Percentiles rank a stretch among this genome's conserved stretches.
Evolutionary conservation across 345 rosid species (phyloP).

Genomic region (Cardamine occulta): DNA sequence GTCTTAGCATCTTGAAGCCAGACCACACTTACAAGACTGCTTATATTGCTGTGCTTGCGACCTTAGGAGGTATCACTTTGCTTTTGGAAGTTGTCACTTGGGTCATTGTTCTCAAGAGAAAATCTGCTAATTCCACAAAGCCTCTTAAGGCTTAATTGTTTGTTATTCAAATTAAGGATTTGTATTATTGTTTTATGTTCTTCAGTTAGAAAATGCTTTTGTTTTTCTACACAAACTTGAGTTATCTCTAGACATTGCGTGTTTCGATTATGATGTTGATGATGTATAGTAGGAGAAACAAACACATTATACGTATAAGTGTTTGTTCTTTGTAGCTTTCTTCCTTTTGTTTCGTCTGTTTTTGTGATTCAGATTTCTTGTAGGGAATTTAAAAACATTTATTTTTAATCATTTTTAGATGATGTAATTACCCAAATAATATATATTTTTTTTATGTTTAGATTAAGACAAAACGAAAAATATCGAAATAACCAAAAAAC

Average conservation of each 20-base stretch:
- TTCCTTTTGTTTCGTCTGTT: neutral
- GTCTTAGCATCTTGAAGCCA: slow-evolving; percentile 66
- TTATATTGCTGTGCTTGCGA: slow-evolving; percentile 34
- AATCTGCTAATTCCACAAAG: slow-evolving; percentile 32
- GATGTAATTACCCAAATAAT: neutral
- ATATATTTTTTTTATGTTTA: neutral
- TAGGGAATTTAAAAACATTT: neutral
- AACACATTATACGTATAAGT: slow-evolving; percentile 5
- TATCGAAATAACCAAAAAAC: neutral
- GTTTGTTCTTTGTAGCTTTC: slow-evolving; percentile 12
- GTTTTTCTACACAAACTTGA: slow-evolving; percentile 7
- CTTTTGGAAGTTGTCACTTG: slow-evolving; percentile 47
- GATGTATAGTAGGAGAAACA: slow-evolving; percentile 29
- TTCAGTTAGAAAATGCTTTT: slow-evolving; percentile 13
- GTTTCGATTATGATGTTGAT: slow-evolving; percentile 8
- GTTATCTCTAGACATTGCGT: slow-evolving; percentile 4
- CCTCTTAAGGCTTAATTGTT: slow-evolving; percentile 14
- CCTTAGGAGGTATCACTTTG: slow-evolving; percentile 35
- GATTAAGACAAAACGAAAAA: neutral
- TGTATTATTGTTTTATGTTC: neutral
- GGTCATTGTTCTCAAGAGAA: slow-evolving; percentile 46
- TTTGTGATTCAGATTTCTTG: neutral
- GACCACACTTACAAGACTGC: slow-evolving; percentile 46
- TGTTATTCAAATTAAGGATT: neutral
- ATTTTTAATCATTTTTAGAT: neutral